Conservation (phyloP, 768 basidiomycete genomes). For the Lentinus tigrinus region DNA sequence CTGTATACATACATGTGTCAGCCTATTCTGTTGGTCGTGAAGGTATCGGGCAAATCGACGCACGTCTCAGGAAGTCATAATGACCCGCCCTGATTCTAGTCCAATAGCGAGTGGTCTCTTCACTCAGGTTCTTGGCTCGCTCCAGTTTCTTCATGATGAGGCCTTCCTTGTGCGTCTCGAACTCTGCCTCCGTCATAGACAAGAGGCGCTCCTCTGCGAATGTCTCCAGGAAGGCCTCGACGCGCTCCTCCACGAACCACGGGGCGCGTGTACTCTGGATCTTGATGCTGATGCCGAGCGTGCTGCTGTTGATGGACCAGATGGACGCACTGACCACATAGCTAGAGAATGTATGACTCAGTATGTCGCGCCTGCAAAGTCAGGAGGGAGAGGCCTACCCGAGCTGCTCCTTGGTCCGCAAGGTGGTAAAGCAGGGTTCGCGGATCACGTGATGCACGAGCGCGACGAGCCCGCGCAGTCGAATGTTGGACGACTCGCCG, state of each 20-base stretch:
- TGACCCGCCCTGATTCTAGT: conserved; percentile 19
- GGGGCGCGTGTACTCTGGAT: conserved; percentile 26
- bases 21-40: not conserved
- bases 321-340: conserved; percentile 22
- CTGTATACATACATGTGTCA: conserved; percentile 1
- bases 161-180: conserved; percentile 21
- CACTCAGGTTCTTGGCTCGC: conserved; percentile 23
- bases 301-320: conserved; percentile 19
- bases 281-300: conserved; percentile 23
- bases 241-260: conserved; percentile 24
- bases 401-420: conserved; percentile 55
- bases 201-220: conserved; percentile 18
- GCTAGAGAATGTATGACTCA: not conserved
- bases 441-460: conserved; percentile 44
- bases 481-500: conserved; percentile 39
- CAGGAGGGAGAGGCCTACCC: conserved; percentile 26
- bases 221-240: conserved; percentile 22
- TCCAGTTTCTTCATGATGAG: conserved; percentile 25
- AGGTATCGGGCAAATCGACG: conserved; percentile 1
- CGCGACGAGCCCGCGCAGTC: conserved; percentile 33
- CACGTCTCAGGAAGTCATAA: conserved; percentile 26
- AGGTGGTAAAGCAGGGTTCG: conserved; percentile 49
- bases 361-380: not conserved
- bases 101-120: conserved; percentile 27
- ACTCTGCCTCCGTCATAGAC: conserved; percentile 7